Base-by-base conservation (phyloP, 306 rosid genomes). In the Aeschynomene evenia region DNA sequence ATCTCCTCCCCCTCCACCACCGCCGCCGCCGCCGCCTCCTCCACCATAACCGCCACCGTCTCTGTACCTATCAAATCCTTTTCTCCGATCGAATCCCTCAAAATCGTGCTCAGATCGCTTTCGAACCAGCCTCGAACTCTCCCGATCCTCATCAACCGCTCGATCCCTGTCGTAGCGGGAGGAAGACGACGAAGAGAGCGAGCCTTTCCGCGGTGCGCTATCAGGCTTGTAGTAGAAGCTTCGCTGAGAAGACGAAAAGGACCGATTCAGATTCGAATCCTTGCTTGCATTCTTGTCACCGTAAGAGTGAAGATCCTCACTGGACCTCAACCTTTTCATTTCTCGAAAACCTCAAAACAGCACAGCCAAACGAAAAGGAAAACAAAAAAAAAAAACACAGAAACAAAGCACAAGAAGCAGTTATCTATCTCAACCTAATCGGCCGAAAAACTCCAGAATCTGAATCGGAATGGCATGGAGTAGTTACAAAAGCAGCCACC, bases 261-360 rank as follows among this genome's bases (percentile, higher is more conserved):
- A 79, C 60, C 93, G 83, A 57, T 76, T 89, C 57, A 81, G 83
- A 58, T 74, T 90, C 70, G 86, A 77, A 80, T 85, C 86, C 66
- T 81, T 81, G 56, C 66, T 20, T 2, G n/a, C 84, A 60, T 76
- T 80, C 29, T 75, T 83, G 7, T 85, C 92, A 3, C 88, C 85
- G 57, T 69, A 83, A 2, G 97, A 80, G 74, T 90, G 94, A 54
- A 90, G 92, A 82, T 88, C 96, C 29, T 93, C 98, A 69, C 88
- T 90, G 28, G 98, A 90, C 78, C 92, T 80, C 88, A 88, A 76
- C 78, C 96, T 88, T 96, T 90, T 92, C 98, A 92, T 92, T 92
- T 64, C 37, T 42, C 8, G 7, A 20, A 2, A 60, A 67, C 43
- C 31, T 14, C 52, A 9, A 0, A 63, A 71, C n/a, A 12, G 4